Percentiles rank a stretch among this genome's conserved stretches.
These are phyloP conservation scores for Puccinia brachypodii DNA, from an alignment of 1,284 basidiomycete genomes.

Conservation along the genomic window DNA sequence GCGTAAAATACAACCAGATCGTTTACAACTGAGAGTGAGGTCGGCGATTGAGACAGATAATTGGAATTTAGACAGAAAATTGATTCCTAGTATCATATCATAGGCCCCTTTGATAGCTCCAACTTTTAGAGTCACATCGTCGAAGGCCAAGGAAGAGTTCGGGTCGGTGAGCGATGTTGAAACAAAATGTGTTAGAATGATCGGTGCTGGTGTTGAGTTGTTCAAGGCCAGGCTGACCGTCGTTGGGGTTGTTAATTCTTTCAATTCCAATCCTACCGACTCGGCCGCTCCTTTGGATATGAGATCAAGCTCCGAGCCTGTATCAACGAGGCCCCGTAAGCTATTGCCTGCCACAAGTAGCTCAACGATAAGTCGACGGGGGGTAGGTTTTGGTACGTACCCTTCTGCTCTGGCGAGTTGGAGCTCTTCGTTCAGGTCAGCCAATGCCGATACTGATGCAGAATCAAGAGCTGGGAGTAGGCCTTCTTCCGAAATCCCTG, in stretches of 20 bases:
- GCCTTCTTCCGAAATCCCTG: background rate
- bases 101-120: background rate
- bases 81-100: slow-evolving; percentile 1
- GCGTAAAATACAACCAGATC: background rate
- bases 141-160: background rate
- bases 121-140: background rate
- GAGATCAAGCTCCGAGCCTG: background rate
- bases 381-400: background rate
- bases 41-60: background rate
- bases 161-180: too few relatives aligned
- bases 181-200: background rate
- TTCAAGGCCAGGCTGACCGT: background rate
- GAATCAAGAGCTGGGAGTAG: background rate
- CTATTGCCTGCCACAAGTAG: background rate
- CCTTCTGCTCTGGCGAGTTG: background rate
- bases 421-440: background rate
- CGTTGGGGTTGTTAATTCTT: background rate
- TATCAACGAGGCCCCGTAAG: background rate
- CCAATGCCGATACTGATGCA: background rate
- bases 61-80: background rate
- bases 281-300: background rate
- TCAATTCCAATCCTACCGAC: background rate
- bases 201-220: background rate
- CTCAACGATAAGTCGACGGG: background rate
- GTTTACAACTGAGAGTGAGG: background rate